Evolutionary conservation across 2,329 filamentous ascomycete species (phyloP).

Genomic region (Sporothrix protearum): DNA sequence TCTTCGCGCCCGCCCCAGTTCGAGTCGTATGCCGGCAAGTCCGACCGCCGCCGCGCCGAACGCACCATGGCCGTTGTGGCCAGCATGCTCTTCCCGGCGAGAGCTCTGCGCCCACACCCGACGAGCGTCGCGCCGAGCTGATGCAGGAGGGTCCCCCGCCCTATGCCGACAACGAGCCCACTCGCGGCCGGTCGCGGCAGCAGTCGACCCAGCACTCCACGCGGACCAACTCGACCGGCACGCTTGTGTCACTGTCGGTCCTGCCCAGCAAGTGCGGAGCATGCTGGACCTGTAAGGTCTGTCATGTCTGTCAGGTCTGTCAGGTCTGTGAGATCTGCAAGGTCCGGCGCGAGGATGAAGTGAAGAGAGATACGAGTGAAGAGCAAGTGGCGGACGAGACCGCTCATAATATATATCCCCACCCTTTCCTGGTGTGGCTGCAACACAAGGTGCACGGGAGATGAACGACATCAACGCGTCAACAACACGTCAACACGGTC

Average conservation of each 20-base stretch:
- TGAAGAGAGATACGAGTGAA: too few species aligned
- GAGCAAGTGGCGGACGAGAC: too few species aligned
- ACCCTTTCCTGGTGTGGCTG: too few species aligned
- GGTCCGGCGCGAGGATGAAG: too few species aligned
- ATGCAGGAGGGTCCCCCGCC: slow-evolving; percentile 44
- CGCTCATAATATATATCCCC: too few species aligned
- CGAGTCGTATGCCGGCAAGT: slow-evolving; percentile 41
- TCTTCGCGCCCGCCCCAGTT: slow-evolving; percentile 30
- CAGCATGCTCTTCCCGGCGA: slow-evolving; percentile 46
- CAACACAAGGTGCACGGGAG: too few species aligned
- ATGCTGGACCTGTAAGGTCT: slow-evolving; percentile 55
- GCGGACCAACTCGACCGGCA: slow-evolving; percentile 46
- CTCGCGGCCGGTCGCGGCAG: slow-evolving; percentile 29
- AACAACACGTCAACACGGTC: neutral
- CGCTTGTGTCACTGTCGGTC: slow-evolving; percentile 45
- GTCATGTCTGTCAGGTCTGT: too few species aligned
- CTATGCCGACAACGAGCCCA: slow-evolving; percentile 33
- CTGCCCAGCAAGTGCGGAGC: slow-evolving; percentile 54
- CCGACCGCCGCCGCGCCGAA: slow-evolving; percentile 45
- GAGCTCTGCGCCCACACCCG: slow-evolving; percentile 31
- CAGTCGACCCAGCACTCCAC: slow-evolving; percentile 33
- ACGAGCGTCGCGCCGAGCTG: slow-evolving; percentile 40
- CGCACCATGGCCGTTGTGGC: slow-evolving; percentile 44
- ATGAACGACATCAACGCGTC: neutral
- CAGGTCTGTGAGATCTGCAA: too few species aligned